A percentile compares a stretch with the other conserved stretches of the same genome.
Conservation (phyloP, 352 stramenopile species). For the Phytophthora palmivora region DNA sequence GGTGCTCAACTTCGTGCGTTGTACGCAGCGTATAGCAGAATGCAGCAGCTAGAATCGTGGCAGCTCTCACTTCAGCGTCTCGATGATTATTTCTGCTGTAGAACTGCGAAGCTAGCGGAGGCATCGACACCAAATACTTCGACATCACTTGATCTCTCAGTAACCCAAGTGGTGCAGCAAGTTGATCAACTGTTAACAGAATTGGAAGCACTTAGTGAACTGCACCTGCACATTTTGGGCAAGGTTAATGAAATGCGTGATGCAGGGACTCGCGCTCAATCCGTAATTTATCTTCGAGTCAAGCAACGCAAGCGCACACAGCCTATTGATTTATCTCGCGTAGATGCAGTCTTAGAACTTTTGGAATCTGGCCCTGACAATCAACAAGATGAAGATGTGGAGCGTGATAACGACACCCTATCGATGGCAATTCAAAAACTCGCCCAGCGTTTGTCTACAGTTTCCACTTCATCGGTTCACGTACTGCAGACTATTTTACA, state of each 20-base stretch:
- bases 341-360: slow-evolving; percentile 57
- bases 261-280: slow-evolving; percentile 18
- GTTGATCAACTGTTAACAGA: slow-evolving; percentile 45
- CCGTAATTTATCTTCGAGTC: slow-evolving; percentile 8
- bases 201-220: slow-evolving; percentile 53
- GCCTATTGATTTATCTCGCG: slow-evolving; percentile 40
- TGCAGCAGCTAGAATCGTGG: slow-evolving; percentile 65
- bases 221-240: slow-evolving; percentile 60
- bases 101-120: slow-evolving; percentile 12
- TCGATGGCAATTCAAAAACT: slow-evolving; percentile 24
- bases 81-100: slow-evolving; percentile 45
- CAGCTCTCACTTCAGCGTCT: slow-evolving; percentile 51
- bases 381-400: slow-evolving; percentile 10
- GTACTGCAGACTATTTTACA: slow-evolving; percentile 28
- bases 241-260: slow-evolving; percentile 66
- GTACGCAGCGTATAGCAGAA: slow-evolving; percentile 57
- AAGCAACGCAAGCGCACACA: slow-evolving; percentile 33
- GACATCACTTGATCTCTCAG: slow-evolving; percentile 18
- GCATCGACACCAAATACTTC: not conserved
- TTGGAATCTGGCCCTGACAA: slow-evolving; percentile 18
- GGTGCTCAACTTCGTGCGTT: slow-evolving; percentile 64
- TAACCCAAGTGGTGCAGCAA: slow-evolving; percentile 34
- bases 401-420: slow-evolving; percentile 10
- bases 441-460: slow-evolving; percentile 15
- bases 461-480: slow-evolving; percentile 16